Conservation (phyloP, 2,329 filamentous ascomycete species). For the Lithohypha guttulata region DNA sequence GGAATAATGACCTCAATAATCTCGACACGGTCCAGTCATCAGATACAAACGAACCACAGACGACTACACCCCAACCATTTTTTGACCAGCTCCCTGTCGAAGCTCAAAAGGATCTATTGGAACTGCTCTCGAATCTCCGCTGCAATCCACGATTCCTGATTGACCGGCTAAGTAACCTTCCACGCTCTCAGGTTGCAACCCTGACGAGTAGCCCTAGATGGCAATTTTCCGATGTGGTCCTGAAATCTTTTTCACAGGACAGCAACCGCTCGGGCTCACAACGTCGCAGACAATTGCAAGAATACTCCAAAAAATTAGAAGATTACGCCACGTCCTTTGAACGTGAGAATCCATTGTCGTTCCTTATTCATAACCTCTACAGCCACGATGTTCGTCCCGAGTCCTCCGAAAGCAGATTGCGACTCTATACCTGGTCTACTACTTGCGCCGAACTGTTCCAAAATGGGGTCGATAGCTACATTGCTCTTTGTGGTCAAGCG, state of each 20-base stretch:
- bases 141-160: constrained; percentile 83
- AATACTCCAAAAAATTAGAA: constrained; percentile 52
- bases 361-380: constrained; percentile 79
- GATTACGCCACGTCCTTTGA: constrained; percentile 82
- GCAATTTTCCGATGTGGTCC: constrained; percentile 72
- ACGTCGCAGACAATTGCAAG: constrained; percentile 30
- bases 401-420: constrained; percentile 66
- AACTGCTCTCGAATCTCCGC: constrained; percentile 70
- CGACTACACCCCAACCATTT: constrained; percentile 26
- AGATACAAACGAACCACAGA: neutral
- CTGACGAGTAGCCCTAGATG: constrained; percentile 69
- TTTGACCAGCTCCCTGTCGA: constrained; percentile 60
- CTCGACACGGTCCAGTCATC: constrained; percentile 24
- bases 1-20: constrained; percentile 26
- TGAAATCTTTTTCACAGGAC: constrained; percentile 52
- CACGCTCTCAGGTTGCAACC: constrained; percentile 62
- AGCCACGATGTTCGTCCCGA: constrained; percentile 74
- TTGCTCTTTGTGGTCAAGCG: constrained; percentile 71
- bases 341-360: constrained; percentile 73
- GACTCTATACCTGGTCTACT: constrained; percentile 79
- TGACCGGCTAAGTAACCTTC: constrained; percentile 65
- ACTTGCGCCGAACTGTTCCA: constrained; percentile 74
- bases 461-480: constrained; percentile 62
- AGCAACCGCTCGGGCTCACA: constrained; percentile 38
- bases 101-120: constrained; percentile 63